A percentile compares a stretch with the other conserved stretches of the same genome.
phyloP scores from a whole-genome alignment of 192 early-diverging fungal species.

The Oehlia diaphana region DNA sequence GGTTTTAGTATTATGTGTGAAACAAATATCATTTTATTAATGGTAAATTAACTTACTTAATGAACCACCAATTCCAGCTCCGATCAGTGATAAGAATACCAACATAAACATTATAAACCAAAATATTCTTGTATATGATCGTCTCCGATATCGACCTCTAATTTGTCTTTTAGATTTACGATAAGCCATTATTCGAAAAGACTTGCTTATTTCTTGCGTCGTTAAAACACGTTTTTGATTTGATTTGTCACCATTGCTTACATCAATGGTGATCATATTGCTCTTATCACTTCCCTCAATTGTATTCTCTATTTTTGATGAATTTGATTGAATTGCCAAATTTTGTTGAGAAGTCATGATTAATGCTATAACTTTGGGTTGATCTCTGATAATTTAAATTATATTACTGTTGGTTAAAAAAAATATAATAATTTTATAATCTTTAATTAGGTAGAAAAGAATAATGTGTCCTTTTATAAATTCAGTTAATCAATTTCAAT shows the following conservation, averaged over 20 bases:
- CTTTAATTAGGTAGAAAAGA: no score
- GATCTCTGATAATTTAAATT: no score
- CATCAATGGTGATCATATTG: background rate
- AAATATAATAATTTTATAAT: no score
- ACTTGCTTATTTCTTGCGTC: background rate
- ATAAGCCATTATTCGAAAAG: constrained; percentile 24
- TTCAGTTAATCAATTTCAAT: no score
- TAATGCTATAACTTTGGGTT: background rate
- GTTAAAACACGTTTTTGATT: constrained; percentile 1
- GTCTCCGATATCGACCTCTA: constrained; percentile 6
- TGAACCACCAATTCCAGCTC: constrained; percentile 12
- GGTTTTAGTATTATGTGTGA: background rate
- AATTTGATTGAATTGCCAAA: constrained; percentile 1
- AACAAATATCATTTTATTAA: background rate
- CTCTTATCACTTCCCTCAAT: background rate
- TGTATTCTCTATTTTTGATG: background rate
- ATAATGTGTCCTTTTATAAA: no score
- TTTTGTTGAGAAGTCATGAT: background rate
- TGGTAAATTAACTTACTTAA: background rate
- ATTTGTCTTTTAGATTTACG: constrained; percentile 9
- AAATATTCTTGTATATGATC: constrained; percentile 4
- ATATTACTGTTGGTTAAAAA: no score
- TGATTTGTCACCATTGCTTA: background rate
- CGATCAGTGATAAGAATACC: constrained; percentile 15
- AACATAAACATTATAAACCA: constrained; percentile 25